phyloP scores from a whole-genome alignment of 2,329 filamentous ascomycete species.

The Pseudogymnoascus sp. region DNA sequence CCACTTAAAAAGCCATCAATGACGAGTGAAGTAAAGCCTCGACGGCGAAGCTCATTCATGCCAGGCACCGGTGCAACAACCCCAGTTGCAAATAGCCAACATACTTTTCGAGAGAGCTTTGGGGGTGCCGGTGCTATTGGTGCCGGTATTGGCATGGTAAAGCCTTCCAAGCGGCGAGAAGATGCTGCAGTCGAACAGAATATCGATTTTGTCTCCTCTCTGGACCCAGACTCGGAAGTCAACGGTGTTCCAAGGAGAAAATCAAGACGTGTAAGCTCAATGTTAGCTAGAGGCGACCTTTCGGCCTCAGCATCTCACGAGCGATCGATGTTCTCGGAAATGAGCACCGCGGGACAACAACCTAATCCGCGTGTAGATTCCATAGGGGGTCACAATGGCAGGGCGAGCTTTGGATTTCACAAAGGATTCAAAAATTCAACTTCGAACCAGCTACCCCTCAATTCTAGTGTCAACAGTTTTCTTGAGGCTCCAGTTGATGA shows the following conservation, averaged over 20 bases:
- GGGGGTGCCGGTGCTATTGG: constrained; percentile 32
- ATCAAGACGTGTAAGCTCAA: constrained; percentile 78
- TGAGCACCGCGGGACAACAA: constrained; percentile 40
- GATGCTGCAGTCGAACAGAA: constrained; percentile 27
- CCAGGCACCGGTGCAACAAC: constrained; percentile 67
- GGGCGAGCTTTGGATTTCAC: constrained; percentile 41
- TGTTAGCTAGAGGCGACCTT: constrained; percentile 78
- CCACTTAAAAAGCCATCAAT: constrained; percentile 35
- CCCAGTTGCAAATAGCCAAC: constrained; percentile 52
- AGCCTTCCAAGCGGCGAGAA: constrained; percentile 16
- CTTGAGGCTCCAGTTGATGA: constrained; percentile 61
- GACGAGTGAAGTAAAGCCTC: constrained; percentile 29
- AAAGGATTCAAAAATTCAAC: constrained; percentile 27
- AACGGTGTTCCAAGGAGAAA: constrained; percentile 47
- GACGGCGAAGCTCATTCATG: constrained; percentile 49
- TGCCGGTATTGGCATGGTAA: constrained; percentile 16
- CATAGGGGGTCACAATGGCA: constrained; percentile 42
- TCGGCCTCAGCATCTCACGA: constrained; percentile 65
- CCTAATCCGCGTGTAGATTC: constrained; percentile 48
- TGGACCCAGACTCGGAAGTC: constrained; percentile 59
- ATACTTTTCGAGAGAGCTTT: constrained; percentile 68
- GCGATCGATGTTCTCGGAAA: constrained; percentile 68
- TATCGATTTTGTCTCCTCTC: constrained; percentile 56
- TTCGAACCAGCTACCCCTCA: constrained; percentile 27
- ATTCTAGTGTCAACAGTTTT: constrained; percentile 48